Evolutionary conservation across 305 asterid species (phyloP).

Genomic region (Withania somnifera): DNA sequence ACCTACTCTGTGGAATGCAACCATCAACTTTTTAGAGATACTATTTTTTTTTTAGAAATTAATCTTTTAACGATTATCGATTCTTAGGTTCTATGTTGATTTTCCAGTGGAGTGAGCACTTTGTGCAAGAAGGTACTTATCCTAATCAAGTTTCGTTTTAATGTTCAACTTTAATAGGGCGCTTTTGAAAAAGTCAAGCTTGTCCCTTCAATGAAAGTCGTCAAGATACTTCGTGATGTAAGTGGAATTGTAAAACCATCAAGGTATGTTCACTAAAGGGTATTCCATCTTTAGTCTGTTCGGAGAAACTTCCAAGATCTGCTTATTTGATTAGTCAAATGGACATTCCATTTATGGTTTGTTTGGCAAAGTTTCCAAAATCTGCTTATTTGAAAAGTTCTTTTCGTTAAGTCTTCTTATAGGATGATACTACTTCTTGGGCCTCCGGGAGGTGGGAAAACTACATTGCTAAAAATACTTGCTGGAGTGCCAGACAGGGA

Average conservation of each 20-base stretch:
- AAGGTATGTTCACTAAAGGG: constrained; percentile 38
- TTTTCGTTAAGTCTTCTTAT: background rate
- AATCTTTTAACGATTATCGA: background rate
- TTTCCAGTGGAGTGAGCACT: background rate
- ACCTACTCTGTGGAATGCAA: constrained; percentile 69
- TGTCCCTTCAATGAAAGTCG: constrained; percentile 61
- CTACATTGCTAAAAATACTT: constrained; percentile 69
- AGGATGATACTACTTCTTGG: constrained; percentile 97
- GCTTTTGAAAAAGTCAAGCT: constrained; percentile 50
- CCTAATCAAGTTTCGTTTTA: constrained; percentile 6
- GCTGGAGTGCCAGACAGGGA: constrained; percentile 66
- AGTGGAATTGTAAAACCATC: constrained; percentile 77
- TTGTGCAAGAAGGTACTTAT: background rate
- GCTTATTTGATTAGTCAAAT: background rate
- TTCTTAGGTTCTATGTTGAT: background rate
- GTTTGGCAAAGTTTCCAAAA: background rate
- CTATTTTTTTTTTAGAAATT: too few species aligned
- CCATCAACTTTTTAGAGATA: constrained; percentile 69
- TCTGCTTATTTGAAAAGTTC: background rate
- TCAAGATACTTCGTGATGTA: constrained; percentile 63
- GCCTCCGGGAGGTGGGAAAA: constrained; percentile 93
- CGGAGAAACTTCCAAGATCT: background rate
- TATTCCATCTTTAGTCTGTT: background rate
- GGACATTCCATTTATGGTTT: background rate
- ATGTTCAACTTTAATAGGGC: constrained; percentile 33